Base-by-base conservation (phyloP, 169 alveolate species). In the Eimeria maxima region DNA sequence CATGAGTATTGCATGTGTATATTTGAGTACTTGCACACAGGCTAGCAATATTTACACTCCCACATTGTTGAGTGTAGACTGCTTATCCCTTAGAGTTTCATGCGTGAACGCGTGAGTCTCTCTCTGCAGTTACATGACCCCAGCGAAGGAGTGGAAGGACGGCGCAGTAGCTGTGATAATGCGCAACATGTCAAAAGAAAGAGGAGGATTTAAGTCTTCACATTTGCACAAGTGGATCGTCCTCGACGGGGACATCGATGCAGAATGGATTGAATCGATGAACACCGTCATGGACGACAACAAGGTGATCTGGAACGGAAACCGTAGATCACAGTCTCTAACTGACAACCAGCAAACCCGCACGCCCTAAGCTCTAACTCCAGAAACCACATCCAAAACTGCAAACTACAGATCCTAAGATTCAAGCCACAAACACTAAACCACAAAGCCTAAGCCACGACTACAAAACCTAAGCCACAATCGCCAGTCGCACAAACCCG, bases 181-280 rank as follows among this genome's bases (percentile, higher is more conserved):
- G 99, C 98, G 98, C 93, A 98, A 97, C 97, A 98, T 96, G 99
- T 98, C 97, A 98, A 98, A 96, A 97, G 92, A 92, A 42, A 50
- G 95, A 10, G 95, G 92, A 63, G 91, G 92, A 27, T 78, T 92
- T 76, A 78, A 98, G 78, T 95, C 97, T 29, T 87, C 95, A 80
- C 98, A 98, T 95, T 97, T 97, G 96, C 98, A 97, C 91, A 98
- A 99, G 93, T 99, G 99, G 99, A 98, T 99, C 78, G 97, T 97
- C 74, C 98, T 99, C 94, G 99, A 99, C 96, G 99, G 99, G 2
- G 99, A 99, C 53, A 99, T 99, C 80, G 99, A 99, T 96, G 99
- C 99, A 42, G 98, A 98, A 95, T 99, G 99, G 99, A 98, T 99
- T 95, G 99, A 99, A 98, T 98, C 98, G 78, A 97, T 99, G 95